A percentile compares a stretch with the other conserved stretches of the same genome.
Evolutionary conservation across 108 stramenopile species (phyloP).

Genomic region (Skeletonema menzelii): DNA sequence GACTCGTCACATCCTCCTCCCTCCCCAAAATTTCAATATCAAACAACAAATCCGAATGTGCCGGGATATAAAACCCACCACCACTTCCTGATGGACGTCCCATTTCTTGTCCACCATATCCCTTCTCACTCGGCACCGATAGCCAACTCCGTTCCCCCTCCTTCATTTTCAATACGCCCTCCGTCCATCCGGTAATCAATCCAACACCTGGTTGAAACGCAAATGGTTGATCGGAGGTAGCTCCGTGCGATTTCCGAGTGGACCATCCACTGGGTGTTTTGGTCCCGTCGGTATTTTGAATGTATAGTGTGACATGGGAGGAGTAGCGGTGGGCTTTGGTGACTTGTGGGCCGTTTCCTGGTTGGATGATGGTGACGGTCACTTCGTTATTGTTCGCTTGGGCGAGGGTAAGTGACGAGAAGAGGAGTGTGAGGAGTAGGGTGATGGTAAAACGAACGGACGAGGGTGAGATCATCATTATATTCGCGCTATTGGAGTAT

Average conservation of each 20-base stretch:
- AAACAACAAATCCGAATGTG: conserved; percentile 60
- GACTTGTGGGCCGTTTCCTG: conserved; percentile 44
- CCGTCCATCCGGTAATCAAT: conserved; percentile 66
- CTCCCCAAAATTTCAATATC: conserved; percentile 71
- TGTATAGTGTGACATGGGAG: conserved; percentile 64
- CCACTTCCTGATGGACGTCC: conserved; percentile 33
- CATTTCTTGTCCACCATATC: conserved; percentile 57
- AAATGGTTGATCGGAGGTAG: conserved; percentile 51
- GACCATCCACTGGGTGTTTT: conserved; percentile 66
- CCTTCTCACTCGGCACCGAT: conserved; percentile 51
- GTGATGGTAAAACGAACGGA: background rate
- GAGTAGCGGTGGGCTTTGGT: conserved; percentile 33
- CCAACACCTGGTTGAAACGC: conserved; percentile 63
- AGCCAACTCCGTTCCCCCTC: conserved; percentile 65
- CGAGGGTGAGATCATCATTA: background rate
- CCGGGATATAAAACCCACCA: conserved; percentile 63
- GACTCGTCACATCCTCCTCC: background rate
- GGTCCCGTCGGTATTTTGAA: conserved; percentile 48
- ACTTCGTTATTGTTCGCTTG: conserved; percentile 20
- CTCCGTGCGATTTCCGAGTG: conserved; percentile 58
- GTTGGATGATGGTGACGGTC: conserved; percentile 11
- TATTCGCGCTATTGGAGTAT: too few relatives aligned
- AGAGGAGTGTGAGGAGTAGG: conserved; percentile 3
- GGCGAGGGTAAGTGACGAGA: background rate
- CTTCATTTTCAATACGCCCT: conserved; percentile 65